A percentile compares a stretch with the other conserved stretches of the same genome.
Evolutionary conservation across 495 filamentous ascomycete genomes (phyloP).

Genomic region (Alectoria sarmentosa): DNA sequence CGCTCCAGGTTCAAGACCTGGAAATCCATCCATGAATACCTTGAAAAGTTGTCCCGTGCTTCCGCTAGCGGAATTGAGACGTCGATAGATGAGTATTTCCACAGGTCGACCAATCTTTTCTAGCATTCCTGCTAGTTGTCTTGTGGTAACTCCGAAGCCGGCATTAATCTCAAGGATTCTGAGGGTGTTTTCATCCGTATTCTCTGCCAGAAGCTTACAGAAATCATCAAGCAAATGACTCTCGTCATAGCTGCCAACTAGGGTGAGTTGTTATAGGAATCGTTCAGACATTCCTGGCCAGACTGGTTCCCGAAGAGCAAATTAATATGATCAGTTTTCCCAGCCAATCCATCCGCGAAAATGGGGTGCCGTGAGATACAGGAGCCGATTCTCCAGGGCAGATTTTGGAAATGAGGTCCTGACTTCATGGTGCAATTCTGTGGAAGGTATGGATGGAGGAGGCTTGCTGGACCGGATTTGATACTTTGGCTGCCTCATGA

Average conservation of each 20-base stretch:
- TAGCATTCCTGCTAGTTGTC: conserved; percentile 16
- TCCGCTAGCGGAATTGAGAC: conserved; percentile 28
- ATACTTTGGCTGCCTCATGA: too few species aligned
- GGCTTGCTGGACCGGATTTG: conserved; percentile 20
- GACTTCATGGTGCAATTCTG: conserved; percentile 4
- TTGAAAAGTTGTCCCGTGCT: conserved; percentile 24
- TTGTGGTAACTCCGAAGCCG: conserved; percentile 28
- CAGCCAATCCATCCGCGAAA: conserved; percentile 28
- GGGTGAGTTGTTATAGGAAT: conserved; percentile 27
- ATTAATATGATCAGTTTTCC: conserved; percentile 26
- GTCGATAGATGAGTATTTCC: conserved; percentile 36
- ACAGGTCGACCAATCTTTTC: conserved; percentile 15
- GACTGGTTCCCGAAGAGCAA: conserved; percentile 27
- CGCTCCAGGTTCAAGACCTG: conserved; percentile 27
- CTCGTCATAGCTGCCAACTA: conserved; percentile 25
- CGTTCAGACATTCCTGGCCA: conserved; percentile 24
- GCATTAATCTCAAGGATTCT: conserved; percentile 25
- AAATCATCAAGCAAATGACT: conserved; percentile 25
- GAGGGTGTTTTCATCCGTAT: conserved; percentile 13
- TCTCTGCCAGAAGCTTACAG: conserved; percentile 15
- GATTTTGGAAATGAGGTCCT: conserved; percentile 17
- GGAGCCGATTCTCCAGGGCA: conserved; percentile 26
- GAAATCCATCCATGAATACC: conserved; percentile 26
- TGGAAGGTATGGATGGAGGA: conserved; percentile 5
- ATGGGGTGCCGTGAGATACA: conserved; percentile 26